Conservation (phyloP, 805 yeast genomes). For the Grigorovia yakushimaensis region DNA sequence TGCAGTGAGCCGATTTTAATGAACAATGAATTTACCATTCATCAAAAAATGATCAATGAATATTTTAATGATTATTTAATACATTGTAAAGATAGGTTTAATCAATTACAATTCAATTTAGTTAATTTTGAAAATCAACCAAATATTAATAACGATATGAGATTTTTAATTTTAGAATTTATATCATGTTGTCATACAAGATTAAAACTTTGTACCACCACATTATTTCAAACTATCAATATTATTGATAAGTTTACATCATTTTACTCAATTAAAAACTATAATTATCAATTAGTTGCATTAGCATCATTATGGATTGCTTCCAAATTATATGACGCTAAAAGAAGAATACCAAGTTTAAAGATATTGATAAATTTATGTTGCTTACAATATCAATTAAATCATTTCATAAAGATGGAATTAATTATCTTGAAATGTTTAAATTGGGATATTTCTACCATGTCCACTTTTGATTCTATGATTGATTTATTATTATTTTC, state of each 20-base stretch:
- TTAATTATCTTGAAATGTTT: constrained; percentile 51
- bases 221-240: constrained; percentile 55
- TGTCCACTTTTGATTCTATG: constrained; percentile 46
- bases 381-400: constrained; percentile 45
- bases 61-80: constrained; percentile 35
- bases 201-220: constrained; percentile 51
- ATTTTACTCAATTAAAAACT: constrained; percentile 64
- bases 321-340: constrained; percentile 61
- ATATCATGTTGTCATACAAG: constrained; percentile 61
- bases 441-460: constrained; percentile 47
- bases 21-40: constrained; percentile 40
- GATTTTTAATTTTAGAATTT: constrained; percentile 74
- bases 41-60: constrained; percentile 34
- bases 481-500: constrained; percentile 42
- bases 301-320: constrained; percentile 90
- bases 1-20: constrained; percentile 27
- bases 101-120: constrained; percentile 7
- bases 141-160: constrained; percentile 40
- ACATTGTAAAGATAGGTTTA: constrained; percentile 11
- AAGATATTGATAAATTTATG: constrained; percentile 45
- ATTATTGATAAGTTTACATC: constrained; percentile 83
- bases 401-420: constrained; percentile 56
- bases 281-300: constrained; percentile 78
- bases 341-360: constrained; percentile 52
- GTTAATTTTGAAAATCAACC: constrained; percentile 31